A percentile compares a stretch with the other conserved stretches of the same genome.
These are phyloP conservation scores for Alternaria sp. DNA, from an alignment of 2,329 filamentous ascomycete genomes.

Conservation along the genomic window DNA sequence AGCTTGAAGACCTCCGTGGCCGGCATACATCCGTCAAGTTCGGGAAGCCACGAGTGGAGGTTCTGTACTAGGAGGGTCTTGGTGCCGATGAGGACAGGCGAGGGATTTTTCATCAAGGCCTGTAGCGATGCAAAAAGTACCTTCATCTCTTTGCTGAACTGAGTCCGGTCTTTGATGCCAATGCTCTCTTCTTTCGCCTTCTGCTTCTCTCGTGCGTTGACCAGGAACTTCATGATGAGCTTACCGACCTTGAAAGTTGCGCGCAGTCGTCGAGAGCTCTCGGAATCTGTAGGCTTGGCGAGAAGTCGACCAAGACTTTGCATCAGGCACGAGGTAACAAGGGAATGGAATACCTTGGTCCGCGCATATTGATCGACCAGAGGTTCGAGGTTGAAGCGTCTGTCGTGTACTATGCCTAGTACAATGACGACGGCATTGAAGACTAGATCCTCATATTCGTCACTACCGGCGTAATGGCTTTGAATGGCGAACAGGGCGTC, in stretches of 20 bases:
- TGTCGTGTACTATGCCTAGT: slow-evolving; percentile 90
- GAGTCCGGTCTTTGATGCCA: slow-evolving; percentile 77
- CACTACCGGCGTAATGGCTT: slow-evolving; percentile 87
- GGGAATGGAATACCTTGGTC: slow-evolving; percentile 89
- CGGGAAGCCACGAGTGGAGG: slow-evolving; percentile 96
- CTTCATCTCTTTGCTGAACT: slow-evolving; percentile 83
- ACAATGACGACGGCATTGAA: slow-evolving; percentile 91
- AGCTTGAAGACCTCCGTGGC: slow-evolving; percentile 89
- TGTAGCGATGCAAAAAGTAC: slow-evolving; percentile 91
- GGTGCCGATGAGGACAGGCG: slow-evolving; percentile 86
- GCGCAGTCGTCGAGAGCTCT: slow-evolving; percentile 82
- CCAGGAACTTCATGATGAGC: slow-evolving; percentile 93
- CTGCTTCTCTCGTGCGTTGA: slow-evolving; percentile 85
- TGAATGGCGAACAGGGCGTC: slow-evolving; percentile 91
- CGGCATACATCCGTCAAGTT: slow-evolving; percentile 77
- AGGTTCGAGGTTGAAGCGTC: slow-evolving; percentile 89
- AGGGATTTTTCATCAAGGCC: slow-evolving; percentile 84
- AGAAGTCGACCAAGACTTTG: slow-evolving; percentile 86
- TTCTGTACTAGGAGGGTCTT: slow-evolving; percentile 96
- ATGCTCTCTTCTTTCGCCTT: slow-evolving; percentile 87
- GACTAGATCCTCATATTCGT: slow-evolving; percentile 90
- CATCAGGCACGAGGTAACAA: slow-evolving; percentile 86
- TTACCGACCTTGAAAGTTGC: slow-evolving; percentile 94
- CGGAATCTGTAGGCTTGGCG: slow-evolving; percentile 80
- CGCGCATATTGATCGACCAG: slow-evolving; percentile 92